Conservation (phyloP, 2,329 filamentous ascomycete species). For the Dothideomycetidae sp. region DNA sequence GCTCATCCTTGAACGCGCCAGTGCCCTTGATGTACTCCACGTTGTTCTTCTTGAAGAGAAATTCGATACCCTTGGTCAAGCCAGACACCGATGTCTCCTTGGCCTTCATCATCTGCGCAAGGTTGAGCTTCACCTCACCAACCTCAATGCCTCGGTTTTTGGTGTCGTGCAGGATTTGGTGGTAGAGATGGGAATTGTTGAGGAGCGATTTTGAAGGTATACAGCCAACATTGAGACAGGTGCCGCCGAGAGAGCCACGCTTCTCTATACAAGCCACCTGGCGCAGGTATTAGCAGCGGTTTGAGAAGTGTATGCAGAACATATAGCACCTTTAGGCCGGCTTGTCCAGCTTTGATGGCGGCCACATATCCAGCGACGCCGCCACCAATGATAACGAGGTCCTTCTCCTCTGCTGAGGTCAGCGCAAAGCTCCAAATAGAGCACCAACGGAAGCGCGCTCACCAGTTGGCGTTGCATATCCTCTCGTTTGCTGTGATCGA, state of each 20-base stretch:
- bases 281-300: conserved; percentile 3
- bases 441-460: conserved; percentile 15
- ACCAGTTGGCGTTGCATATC: conserved; percentile 42
- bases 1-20: conserved; percentile 71
- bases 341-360: conserved; percentile 96
- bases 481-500: conserved; percentile 40
- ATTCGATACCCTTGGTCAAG: conserved; percentile 95
- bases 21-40: conserved; percentile 96
- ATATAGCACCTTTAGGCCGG: conserved; percentile 69
- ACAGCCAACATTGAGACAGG: conserved; percentile 97
- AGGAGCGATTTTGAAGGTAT: conserved; percentile 98
- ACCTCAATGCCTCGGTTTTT: conserved; percentile 97
- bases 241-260: conserved; percentile 85
- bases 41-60: conserved; percentile 97
- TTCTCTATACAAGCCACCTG: conserved; percentile 97
- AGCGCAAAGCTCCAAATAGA: conserved; percentile 18
- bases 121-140: conserved; percentile 90
- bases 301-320: neutral
- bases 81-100: conserved; percentile 83
- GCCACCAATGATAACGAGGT: conserved; percentile 93
- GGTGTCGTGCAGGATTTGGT: conserved; percentile 91
- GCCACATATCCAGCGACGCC: conserved; percentile 98
- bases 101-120: conserved; percentile 92
- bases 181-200: conserved; percentile 98
- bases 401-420: conserved; percentile 62